phyloP scores from a whole-genome alignment of 441 rosid species.

The Theobroma grandiflorum region DNA sequence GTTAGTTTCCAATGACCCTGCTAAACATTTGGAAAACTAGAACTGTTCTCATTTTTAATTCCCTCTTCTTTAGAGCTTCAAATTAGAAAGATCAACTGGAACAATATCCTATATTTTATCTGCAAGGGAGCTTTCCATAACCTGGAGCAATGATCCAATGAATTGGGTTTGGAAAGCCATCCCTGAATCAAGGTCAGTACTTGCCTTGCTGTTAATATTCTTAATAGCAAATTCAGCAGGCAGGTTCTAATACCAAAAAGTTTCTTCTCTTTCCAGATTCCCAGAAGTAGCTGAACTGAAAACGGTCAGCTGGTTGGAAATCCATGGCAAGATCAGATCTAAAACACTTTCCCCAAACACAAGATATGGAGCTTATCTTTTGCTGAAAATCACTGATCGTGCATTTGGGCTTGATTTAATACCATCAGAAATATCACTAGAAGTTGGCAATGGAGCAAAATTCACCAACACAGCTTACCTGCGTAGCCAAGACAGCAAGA shows the following conservation, averaged over 20 bases:
- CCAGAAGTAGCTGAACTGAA: constrained; percentile 56
- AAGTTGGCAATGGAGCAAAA: constrained; percentile 27
- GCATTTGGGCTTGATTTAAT: constrained; percentile 67
- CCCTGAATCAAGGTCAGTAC: constrained; percentile 55
- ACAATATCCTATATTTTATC: constrained; percentile 54
- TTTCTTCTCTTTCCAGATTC: constrained; percentile 46
- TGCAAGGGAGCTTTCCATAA: constrained; percentile 67
- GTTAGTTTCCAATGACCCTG: constrained; percentile 25
- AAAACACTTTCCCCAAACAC: constrained; percentile 55
- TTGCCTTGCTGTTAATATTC: not conserved
- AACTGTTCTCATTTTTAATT: not conserved
- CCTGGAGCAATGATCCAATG: constrained; percentile 50
- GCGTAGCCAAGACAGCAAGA: constrained; percentile 37
- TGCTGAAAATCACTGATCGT: constrained; percentile 41
- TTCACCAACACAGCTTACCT: constrained; percentile 37
- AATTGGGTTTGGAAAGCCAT: constrained; percentile 64
- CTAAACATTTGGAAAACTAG: too few species aligned
- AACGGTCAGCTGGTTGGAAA: constrained; percentile 55
- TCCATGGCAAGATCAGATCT: constrained; percentile 54
- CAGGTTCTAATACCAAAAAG: not conserved
- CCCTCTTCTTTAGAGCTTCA: constrained; percentile 50
- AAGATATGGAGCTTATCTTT: constrained; percentile 59
- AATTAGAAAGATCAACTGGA: constrained; percentile 60
- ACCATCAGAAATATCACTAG: constrained; percentile 51
- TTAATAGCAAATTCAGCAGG: not conserved